These are phyloP conservation scores for Thraustotheca clavata DNA, from an alignment of 352 stramenopile species.

Conservation along the genomic window DNA sequence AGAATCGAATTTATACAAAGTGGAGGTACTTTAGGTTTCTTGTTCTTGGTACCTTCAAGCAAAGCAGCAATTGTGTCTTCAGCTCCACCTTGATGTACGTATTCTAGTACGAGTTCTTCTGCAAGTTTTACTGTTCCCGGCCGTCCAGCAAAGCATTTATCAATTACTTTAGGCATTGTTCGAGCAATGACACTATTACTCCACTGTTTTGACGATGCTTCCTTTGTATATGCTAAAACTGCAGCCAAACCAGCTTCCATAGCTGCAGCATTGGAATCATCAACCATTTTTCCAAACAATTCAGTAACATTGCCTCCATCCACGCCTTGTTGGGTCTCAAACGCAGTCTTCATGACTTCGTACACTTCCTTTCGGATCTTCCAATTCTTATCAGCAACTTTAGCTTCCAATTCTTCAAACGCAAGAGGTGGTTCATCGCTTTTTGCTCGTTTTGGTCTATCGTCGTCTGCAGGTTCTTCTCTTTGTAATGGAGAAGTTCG, in stretches of 20 bases:
- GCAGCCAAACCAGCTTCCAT: conserved; percentile 71
- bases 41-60: conserved; percentile 79
- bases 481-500: not conserved
- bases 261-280: conserved; percentile 71
- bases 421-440: conserved; percentile 3
- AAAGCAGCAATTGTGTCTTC: conserved; percentile 65
- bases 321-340: conserved; percentile 36
- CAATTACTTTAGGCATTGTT: conserved; percentile 68
- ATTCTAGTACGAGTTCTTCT: conserved; percentile 61
- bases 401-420: conserved; percentile 31
- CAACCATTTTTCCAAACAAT: conserved; percentile 71
- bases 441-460: not conserved
- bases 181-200: conserved; percentile 45
- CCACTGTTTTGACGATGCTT: conserved; percentile 48
- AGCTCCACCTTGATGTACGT: conserved; percentile 62
- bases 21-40: conserved; percentile 79
- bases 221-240: conserved; percentile 57
- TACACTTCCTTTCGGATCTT: conserved; percentile 78
- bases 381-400: conserved; percentile 80
- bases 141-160: conserved; percentile 79
- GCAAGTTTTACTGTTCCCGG: conserved; percentile 68
- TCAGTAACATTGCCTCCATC: conserved; percentile 39
- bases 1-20: conserved; percentile 55
- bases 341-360: conserved; percentile 57
- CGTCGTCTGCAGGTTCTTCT: not conserved